These are phyloP conservation scores for Filobasidium uniguttulatum DNA, from an alignment of 1,284 basidiomycete genomes.

Conservation along the genomic window DNA sequence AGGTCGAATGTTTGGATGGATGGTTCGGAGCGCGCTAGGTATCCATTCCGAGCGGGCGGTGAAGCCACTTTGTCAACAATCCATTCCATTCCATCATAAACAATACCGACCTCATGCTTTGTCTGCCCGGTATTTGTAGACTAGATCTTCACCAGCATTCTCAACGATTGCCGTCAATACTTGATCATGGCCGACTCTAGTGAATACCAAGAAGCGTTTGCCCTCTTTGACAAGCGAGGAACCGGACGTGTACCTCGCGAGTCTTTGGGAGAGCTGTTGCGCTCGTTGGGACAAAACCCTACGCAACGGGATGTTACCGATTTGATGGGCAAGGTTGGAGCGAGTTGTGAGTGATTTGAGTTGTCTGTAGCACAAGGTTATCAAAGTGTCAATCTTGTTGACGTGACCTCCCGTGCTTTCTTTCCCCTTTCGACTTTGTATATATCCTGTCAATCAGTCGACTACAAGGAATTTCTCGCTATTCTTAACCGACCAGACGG, in stretches of 20 bases:
- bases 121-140: too few relatives aligned
- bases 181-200: too few relatives aligned
- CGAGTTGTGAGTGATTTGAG: slow-evolving; percentile 24
- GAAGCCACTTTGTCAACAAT: too few relatives aligned
- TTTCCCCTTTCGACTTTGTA: not conserved
- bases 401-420: not conserved
- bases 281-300: slow-evolving; percentile 93
- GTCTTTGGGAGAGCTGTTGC: slow-evolving; percentile 83
- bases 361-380: not conserved
- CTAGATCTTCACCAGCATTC: too few relatives aligned
- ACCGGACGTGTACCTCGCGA: slow-evolving; percentile 77
- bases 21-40: too few relatives aligned
- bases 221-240: slow-evolving; percentile 94
- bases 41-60: too few relatives aligned
- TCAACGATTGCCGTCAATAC: too few relatives aligned
- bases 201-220: slow-evolving; percentile 95
- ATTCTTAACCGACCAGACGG: slow-evolving; percentile 92
- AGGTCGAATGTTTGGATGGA: too few relatives aligned
- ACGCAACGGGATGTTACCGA: slow-evolving; percentile 91
- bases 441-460: slow-evolving; percentile 44
- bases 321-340: slow-evolving; percentile 50
- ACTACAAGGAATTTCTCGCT: slow-evolving; percentile 75
- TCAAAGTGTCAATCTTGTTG: not conserved
- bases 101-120: too few relatives aligned
- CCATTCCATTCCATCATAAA: too few relatives aligned